These are phyloP conservation scores for Iberis pinnata DNA, from an alignment of 345 rosid species.

Conservation along the genomic window DNA sequence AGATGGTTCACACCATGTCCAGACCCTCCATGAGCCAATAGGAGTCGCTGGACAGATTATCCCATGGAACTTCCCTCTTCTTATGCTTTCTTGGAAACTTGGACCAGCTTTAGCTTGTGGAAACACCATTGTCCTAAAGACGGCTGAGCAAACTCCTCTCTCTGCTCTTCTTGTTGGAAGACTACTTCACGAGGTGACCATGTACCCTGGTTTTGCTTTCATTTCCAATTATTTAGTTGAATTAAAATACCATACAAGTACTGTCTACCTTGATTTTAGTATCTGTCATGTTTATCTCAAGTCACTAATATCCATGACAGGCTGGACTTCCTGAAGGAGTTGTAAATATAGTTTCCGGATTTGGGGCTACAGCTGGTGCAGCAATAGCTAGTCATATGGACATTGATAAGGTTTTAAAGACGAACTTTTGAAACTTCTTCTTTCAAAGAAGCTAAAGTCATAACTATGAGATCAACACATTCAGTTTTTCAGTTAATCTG, in stretches of 20 bases:
- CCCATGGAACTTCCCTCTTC: constrained; percentile 96
- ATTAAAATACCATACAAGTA: background rate
- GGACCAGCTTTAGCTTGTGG: constrained; percentile 94
- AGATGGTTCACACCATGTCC: constrained; percentile 70
- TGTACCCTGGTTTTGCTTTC: background rate
- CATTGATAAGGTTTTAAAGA: constrained; percentile 65
- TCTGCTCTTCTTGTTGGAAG: constrained; percentile 57
- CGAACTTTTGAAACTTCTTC: background rate
- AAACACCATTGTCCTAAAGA: constrained; percentile 76
- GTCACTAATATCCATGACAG: constrained; percentile 31
- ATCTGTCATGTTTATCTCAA: constrained; percentile 3
- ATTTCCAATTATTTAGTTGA: background rate
- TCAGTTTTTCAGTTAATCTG: background rate
- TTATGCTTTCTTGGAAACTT: constrained; percentile 85
- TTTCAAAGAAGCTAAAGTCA: background rate
- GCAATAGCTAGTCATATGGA: constrained; percentile 89
- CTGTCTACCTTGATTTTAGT: background rate
- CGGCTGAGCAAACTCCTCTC: constrained; percentile 90
- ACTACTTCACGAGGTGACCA: constrained; percentile 68
- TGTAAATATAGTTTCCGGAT: constrained; percentile 78
- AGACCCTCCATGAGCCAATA: constrained; percentile 80
- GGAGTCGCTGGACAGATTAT: constrained; percentile 96
- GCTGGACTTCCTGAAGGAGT: constrained; percentile 95
- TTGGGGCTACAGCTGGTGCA: constrained; percentile 84
- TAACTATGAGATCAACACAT: background rate